These are phyloP conservation scores for Phymatotrichopsis omnivora DNA, from an alignment of 2,329 filamentous ascomycete genomes.

Conservation along the genomic window DNA sequence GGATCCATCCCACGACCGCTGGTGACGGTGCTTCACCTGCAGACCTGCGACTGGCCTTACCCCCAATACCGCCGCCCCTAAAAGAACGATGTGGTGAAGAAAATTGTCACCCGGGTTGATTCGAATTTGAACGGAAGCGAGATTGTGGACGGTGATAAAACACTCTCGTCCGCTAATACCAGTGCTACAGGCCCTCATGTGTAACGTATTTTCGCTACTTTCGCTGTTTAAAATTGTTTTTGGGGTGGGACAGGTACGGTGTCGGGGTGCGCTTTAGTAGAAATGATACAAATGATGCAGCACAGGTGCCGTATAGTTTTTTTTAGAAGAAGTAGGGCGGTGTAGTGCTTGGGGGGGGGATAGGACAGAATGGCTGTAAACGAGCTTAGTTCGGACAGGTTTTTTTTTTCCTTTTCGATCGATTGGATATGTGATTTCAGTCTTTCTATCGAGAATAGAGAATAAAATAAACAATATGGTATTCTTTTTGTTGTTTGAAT, in stretches of 20 bases:
- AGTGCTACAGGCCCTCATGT: conserved; percentile 3
- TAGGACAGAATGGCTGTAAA: too few species aligned
- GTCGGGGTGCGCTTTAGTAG: conserved; percentile 2
- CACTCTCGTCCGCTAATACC: conserved; percentile 15
- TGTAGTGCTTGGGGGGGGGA: too few species aligned
- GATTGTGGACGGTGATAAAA: conserved; percentile 45
- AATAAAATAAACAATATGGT: too few species aligned
- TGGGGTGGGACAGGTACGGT: neutral
- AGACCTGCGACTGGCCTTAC: conserved; percentile 38
- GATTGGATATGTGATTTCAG: too few species aligned
- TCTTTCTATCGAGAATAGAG: too few species aligned
- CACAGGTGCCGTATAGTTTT: conserved; percentile 49
- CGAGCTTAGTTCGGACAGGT: too few species aligned
- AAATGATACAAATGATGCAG: conserved; percentile 46
- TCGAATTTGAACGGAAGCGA: conserved; percentile 46
- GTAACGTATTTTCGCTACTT: too few species aligned
- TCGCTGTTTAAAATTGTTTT: neutral
- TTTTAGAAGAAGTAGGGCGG: too few species aligned
- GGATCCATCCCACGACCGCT: conserved; percentile 38
- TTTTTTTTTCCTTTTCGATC: too few species aligned
- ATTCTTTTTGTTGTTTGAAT: too few species aligned
- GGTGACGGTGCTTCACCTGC: conserved; percentile 27
- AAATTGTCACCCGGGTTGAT: conserved; percentile 47
- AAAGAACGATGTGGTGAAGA: conserved; percentile 46
- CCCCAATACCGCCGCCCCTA: conserved; percentile 43